phyloP scores from a whole-genome alignment of 2,329 filamentous ascomycete species.

The Podosphaera fusca region DNA sequence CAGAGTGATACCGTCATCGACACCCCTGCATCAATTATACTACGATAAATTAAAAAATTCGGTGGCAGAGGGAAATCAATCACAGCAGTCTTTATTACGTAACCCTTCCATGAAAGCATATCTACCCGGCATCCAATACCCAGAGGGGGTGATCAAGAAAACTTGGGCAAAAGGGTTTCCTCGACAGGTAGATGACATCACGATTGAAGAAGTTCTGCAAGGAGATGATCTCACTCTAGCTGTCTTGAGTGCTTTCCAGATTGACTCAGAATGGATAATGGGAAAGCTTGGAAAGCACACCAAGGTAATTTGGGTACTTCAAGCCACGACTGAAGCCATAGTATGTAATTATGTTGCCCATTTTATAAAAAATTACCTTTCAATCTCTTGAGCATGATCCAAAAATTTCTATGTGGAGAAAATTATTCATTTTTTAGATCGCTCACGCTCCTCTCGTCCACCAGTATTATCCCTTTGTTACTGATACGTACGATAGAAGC shows the following conservation, averaged over 20 bases:
- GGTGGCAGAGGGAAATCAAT: too few species aligned
- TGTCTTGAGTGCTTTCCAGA: slow-evolving; percentile 69
- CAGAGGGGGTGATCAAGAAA: slow-evolving; percentile 47
- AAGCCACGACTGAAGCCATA: slow-evolving; percentile 27
- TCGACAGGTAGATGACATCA: slow-evolving; percentile 49
- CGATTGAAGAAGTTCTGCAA: slow-evolving; percentile 68
- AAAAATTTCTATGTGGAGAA: too few species aligned
- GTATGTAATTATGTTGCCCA: slow-evolving; percentile 16
- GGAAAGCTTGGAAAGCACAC: slow-evolving; percentile 40
- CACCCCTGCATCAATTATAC: too few species aligned
- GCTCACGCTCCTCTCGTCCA: too few species aligned
- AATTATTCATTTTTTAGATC: too few species aligned
- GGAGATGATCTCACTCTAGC: slow-evolving; percentile 48
- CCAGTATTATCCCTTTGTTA: too few species aligned
- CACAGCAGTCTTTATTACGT: too few species aligned
- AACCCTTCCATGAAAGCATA: too few species aligned
- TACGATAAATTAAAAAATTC: too few species aligned
- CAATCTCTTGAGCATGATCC: background rate
- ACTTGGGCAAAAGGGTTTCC: slow-evolving; percentile 49
- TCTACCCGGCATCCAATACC: slow-evolving; percentile 13
- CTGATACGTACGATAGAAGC: slow-evolving; percentile 19
- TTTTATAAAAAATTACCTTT: background rate
- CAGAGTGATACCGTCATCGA: too few species aligned
- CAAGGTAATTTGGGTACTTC: slow-evolving; percentile 37
- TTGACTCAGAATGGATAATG: slow-evolving; percentile 37